Base-by-base conservation (phyloP, 2,329 filamentous ascomycete genomes). In the Xylaria sp. region DNA sequence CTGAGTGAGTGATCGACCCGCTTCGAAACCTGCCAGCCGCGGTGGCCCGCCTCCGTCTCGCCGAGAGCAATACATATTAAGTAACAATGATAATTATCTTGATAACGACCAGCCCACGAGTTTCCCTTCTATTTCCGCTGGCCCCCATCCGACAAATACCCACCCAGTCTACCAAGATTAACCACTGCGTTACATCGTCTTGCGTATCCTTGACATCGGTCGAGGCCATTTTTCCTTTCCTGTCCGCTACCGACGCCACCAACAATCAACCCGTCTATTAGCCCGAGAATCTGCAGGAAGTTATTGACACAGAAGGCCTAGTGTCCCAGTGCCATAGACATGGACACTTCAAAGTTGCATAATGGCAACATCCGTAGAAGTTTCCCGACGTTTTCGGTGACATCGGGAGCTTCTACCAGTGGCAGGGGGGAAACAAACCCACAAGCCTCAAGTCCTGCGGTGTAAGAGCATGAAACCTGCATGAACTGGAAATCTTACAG, bases 241-340 rank as follows among this genome's bases (percentile, higher is more conserved):
- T 14, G 61, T 60, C 40, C 43, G 38, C 21, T 42, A 38, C 47
- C 51, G 57, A 60, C 52, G 35, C 57, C 61, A 60, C 61, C 37
- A 17, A 57, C 40, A 42, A 6, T 60, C 46, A 49, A 56, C 21
- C n/a, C 33, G 40, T 45, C 7, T 38, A 62, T 58, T 59, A 56
- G 50, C 25, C 55, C 55, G 52, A 50, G 17, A 55, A 42, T 28
- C 35, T 49, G 50, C 50, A 57, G 53, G 21, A 21, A 23, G 9
- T 6, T 43, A 40, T 23, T 3, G 8, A 9, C 12, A 37, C 14
- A 37, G 8, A 15, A 31, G 40, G 53, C 37, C 52, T 57, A 63
- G 37, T 42, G 63, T 65, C 52, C 63, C 63, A 43, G 54, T 52
- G 49, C 63, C 63, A 58, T 63, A 65, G 63, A 63, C 51, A 55